Conservation (phyloP, 2,329 filamentous ascomycete genomes). For the Waltergamsia citrina region DNA sequence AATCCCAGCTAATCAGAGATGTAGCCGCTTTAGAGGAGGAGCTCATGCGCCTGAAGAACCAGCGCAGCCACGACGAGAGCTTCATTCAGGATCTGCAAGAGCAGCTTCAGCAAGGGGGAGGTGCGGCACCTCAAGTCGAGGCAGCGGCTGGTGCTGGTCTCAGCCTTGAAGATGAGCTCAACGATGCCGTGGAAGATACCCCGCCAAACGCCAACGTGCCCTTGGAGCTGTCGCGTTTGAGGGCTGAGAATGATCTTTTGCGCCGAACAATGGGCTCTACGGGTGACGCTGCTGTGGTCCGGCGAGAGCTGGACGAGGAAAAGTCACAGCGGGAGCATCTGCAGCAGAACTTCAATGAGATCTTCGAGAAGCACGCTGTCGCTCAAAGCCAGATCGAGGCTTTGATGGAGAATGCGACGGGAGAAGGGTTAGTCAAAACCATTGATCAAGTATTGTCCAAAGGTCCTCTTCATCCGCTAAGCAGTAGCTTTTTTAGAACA, state of each 20-base stretch:
- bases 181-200: constrained; percentile 31
- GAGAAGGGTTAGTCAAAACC: constrained; percentile 43
- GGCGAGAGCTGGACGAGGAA: constrained; percentile 46
- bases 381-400: constrained; percentile 48
- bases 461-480: constrained; percentile 28
- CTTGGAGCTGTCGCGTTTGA: constrained; percentile 46
- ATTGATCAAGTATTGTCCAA: constrained; percentile 18
- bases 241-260: constrained; percentile 51
- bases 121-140: constrained; percentile 3
- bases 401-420: constrained; percentile 38
- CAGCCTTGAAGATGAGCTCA: constrained; percentile 52
- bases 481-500: constrained; percentile 36
- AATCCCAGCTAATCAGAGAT: constrained; percentile 35
- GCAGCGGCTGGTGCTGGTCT: constrained; percentile 15
- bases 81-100: constrained; percentile 52
- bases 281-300: constrained; percentile 43
- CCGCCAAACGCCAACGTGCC: constrained; percentile 26
- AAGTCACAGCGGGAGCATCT: constrained; percentile 38
- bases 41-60: constrained; percentile 35
- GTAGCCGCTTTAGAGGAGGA: constrained; percentile 34
- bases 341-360: constrained; percentile 44
- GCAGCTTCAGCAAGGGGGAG: constrained; percentile 34
- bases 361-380: constrained; percentile 49
- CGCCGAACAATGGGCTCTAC: constrained; percentile 43
- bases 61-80: constrained; percentile 39